These are phyloP conservation scores for Talaromyces islandicus DNA, from an alignment of 2,329 filamentous ascomycete species.

Conservation along the genomic window DNA sequence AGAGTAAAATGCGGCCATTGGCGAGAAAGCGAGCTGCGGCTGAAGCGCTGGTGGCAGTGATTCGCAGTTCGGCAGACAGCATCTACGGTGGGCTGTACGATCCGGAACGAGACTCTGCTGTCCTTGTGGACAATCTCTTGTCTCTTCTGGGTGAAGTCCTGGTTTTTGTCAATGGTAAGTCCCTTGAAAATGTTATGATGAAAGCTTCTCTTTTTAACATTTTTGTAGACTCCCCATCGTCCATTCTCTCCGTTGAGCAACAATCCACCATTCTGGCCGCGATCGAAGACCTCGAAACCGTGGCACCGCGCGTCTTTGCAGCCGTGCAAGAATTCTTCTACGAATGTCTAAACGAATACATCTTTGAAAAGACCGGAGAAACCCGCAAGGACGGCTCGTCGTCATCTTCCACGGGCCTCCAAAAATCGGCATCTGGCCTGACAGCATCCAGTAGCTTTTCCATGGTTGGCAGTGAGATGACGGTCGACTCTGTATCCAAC, in stretches of 20 bases:
- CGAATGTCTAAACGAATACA: slow-evolving; percentile 65
- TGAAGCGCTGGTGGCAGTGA: slow-evolving; percentile 70
- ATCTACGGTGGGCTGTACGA: slow-evolving; percentile 90
- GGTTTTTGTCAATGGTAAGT: slow-evolving; percentile 62
- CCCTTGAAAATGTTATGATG: background rate
- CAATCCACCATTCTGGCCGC: slow-evolving; percentile 70
- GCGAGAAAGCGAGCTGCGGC: slow-evolving; percentile 65
- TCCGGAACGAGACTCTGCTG: slow-evolving; percentile 69
- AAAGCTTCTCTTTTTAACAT: background rate
- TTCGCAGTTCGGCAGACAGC: slow-evolving; percentile 79
- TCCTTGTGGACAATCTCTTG: slow-evolving; percentile 81
- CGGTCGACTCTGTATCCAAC: slow-evolving; percentile 47
- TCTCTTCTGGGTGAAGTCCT: slow-evolving; percentile 78
- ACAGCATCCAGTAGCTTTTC: slow-evolving; percentile 59
- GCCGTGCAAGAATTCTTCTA: slow-evolving; percentile 74
- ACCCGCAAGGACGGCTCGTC: too few species aligned
- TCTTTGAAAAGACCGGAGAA: slow-evolving; percentile 8
- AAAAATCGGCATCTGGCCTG: slow-evolving; percentile 52
- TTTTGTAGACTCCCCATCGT: slow-evolving; percentile 45
- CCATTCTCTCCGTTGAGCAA: slow-evolving; percentile 62
- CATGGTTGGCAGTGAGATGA: slow-evolving; percentile 62
- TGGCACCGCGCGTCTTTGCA: slow-evolving; percentile 64
- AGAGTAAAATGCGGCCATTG: slow-evolving; percentile 46
- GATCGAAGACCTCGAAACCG: slow-evolving; percentile 72
- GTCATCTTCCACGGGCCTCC: too few species aligned